A percentile compares a stretch with the other conserved stretches of the same genome.
Conservation (phyloP, 2,329 filamentous ascomycete genomes). For the Thielaviopsis musarum region DNA sequence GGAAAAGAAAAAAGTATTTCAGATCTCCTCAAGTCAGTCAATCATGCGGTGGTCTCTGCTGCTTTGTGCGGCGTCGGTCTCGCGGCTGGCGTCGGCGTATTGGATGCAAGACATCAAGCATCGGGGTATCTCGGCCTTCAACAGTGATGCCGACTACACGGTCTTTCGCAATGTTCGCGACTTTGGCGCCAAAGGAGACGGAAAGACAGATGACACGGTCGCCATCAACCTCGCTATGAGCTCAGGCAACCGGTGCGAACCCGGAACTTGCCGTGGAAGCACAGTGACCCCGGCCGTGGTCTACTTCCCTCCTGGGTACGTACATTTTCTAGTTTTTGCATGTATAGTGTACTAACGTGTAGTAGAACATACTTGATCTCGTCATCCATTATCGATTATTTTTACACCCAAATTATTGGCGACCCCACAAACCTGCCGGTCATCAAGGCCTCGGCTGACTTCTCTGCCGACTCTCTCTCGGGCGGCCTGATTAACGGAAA, state of each 20-base stretch:
- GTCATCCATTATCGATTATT: slow-evolving; percentile 54
- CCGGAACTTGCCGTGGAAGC: slow-evolving; percentile 14
- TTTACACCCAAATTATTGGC: slow-evolving; percentile 65
- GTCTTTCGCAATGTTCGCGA: slow-evolving; percentile 32
- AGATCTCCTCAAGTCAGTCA: neutral
- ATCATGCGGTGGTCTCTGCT: neutral
- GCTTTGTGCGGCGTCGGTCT: neutral
- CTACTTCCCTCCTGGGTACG: slow-evolving; percentile 23
- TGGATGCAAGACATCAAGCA: slow-evolving; percentile 30
- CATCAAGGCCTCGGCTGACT: slow-evolving; percentile 34
- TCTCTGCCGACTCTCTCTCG: slow-evolving; percentile 18
- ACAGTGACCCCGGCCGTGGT: slow-evolving; percentile 23
- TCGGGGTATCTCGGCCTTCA: slow-evolving; percentile 30
- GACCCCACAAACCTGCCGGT: slow-evolving; percentile 43
- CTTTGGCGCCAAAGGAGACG: slow-evolving; percentile 25
- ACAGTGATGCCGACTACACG: slow-evolving; percentile 23
- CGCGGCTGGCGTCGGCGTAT: slow-evolving; percentile 15
- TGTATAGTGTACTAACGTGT: neutral
- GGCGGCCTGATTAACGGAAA: slow-evolving; percentile 32
- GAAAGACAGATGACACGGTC: slow-evolving; percentile 21
- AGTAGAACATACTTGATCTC: slow-evolving; percentile 50
- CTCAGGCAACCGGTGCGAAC: slow-evolving; percentile 27
- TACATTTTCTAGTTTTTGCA: neutral
- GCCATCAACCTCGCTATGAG: slow-evolving; percentile 22
- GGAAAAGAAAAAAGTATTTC: neutral